Evolutionary conservation across 345 rosid species (phyloP), one percentile per base, ranked within the genome.

Genomic region (Rhizophora apiculata): DNA sequence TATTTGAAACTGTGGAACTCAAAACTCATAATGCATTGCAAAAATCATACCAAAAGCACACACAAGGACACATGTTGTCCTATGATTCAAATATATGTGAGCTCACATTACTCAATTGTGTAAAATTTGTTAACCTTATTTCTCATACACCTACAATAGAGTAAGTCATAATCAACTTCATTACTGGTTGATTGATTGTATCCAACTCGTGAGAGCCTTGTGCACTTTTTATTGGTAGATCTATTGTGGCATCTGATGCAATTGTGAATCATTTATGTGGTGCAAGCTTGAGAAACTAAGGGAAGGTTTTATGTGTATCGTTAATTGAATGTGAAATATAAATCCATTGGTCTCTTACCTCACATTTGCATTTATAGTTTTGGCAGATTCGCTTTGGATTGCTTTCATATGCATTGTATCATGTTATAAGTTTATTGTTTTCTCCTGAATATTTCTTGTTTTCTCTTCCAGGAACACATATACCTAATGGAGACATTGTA

Each of bases 401-500:
- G 32, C 13, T 36, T 29, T 67, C 43, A 36, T 34, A 13, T 48
- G 52, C 7, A 59, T 53, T 58, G 4, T 19, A 29, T 37, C 27
- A 63, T 57, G 60, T 20, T 72, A 39, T 29, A 60, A 60, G 62
- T 26, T 55, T 24, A 63, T 70, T 31, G 22, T 24, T 22, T 72
- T 60, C 58, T 71, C 60, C 36, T 72, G 31, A 73, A 74, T 74
- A 27, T 64, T 70, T 65, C 56, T 32, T 43, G 26, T 74, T 79
- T 70, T 24, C 37, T 52, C 30, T 69, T 72, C 15, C 86, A 95
- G 96, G 71, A 71, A 63, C 65, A 9, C 60, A 58, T 54, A 68
- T 86, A 58, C 74, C 83, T 51, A 88, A 89, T 79, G 93, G 95
- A 77, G 74, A 66, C n/a, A 65, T 85, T 57, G 75, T 83, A 59